A percentile compares a stretch with the other conserved stretches of the same genome.
Evolutionary conservation across 345 rosid species (phyloP).

Genomic region (Firmiana major): DNA sequence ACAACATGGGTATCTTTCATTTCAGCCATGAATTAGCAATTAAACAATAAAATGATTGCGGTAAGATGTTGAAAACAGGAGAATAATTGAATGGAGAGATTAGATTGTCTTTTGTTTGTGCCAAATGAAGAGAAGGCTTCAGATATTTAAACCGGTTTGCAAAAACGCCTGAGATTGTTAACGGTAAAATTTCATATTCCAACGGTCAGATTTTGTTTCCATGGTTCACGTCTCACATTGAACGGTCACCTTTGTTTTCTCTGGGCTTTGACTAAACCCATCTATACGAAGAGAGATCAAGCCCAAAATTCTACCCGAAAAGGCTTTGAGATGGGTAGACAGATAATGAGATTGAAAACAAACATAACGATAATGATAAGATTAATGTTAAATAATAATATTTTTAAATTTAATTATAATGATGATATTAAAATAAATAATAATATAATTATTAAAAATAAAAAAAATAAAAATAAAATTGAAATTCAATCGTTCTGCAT

Average conservation of each 20-base stretch:
- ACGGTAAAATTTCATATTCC: constrained; percentile 30
- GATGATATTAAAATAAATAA: too few relatives aligned
- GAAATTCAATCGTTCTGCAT: too few relatives aligned
- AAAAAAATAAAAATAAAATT: too few relatives aligned
- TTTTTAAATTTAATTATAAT: too few relatives aligned
- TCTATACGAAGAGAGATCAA: too few relatives aligned
- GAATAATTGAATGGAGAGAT: constrained; percentile 22
- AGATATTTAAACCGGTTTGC: constrained; percentile 39
- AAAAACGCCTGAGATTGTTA: constrained; percentile 14
- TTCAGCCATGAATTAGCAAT: constrained; percentile 38
- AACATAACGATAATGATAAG: too few relatives aligned
- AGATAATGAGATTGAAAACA: too few relatives aligned
- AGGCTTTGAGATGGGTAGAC: too few relatives aligned
- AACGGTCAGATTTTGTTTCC: constrained; percentile 53
- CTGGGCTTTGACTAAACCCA: neutral
- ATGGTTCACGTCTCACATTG: neutral
- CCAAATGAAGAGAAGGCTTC: neutral
- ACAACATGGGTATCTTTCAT: constrained; percentile 67
- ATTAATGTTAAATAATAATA: too few relatives aligned
- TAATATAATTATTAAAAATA: too few relatives aligned
- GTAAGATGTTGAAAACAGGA: neutral
- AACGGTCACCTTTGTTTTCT: constrained; percentile 4
- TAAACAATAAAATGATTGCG: neutral
- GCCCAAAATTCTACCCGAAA: too few relatives aligned
- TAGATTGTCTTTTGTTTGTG: neutral